Evolutionary conservation across 495 filamentous ascomycete genomes (phyloP).

Genomic region (Daldinia childiae): DNA sequence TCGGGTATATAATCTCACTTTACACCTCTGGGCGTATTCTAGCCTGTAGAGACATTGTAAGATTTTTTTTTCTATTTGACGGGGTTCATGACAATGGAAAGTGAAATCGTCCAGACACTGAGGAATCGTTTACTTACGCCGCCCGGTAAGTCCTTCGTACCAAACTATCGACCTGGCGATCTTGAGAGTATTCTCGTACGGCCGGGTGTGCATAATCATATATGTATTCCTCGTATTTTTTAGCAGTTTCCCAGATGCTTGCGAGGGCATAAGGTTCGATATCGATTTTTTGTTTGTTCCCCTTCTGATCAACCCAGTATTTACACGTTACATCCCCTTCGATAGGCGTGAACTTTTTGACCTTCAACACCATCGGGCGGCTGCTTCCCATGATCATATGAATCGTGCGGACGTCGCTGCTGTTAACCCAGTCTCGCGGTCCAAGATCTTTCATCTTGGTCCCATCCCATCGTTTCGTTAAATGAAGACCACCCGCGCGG

Average conservation of each 20-base stretch:
- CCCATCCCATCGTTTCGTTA: constrained; percentile 53
- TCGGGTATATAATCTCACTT: constrained; percentile 13
- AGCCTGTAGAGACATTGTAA: constrained; percentile 2
- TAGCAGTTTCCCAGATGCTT: constrained; percentile 46
- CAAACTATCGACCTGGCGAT: constrained; percentile 14
- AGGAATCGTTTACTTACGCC: constrained; percentile 20
- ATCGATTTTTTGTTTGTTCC: constrained; percentile 26
- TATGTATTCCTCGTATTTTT: constrained; percentile 49
- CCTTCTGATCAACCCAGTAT: constrained; percentile 41
- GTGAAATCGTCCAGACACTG: neutral
- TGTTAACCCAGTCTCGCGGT: constrained; percentile 38
- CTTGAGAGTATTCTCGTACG: constrained; percentile 26
- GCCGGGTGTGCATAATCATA: constrained; percentile 35
- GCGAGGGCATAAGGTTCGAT: constrained; percentile 51
- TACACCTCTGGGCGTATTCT: neutral
- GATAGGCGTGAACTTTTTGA: constrained; percentile 48
- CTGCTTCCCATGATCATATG: constrained; percentile 47
- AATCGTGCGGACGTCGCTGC: constrained; percentile 39
- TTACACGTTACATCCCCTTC: constrained; percentile 45
- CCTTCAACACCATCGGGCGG: constrained; percentile 44
- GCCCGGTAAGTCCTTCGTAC: constrained; percentile 38
- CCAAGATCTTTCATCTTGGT: constrained; percentile 51
- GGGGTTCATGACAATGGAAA: neutral
- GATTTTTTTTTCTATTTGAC: constrained; percentile 15
- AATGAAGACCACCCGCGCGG: constrained; percentile 50